Evolutionary conservation across 2,329 filamentous ascomycete species (phyloP).

Genomic region (Xylaria sp.): DNA sequence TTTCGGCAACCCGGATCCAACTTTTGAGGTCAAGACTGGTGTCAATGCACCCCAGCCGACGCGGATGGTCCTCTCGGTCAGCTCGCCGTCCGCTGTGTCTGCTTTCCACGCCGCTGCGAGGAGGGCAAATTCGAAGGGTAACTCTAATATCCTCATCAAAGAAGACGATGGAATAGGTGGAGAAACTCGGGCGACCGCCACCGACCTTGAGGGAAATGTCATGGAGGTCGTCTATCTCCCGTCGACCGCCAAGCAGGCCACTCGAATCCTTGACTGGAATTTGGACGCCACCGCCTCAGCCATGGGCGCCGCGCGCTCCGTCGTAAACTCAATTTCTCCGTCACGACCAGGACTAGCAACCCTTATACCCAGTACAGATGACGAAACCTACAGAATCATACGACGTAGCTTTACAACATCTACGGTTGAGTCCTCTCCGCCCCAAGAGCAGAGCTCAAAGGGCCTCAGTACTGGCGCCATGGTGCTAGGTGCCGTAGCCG

Average conservation of each 20-base stretch:
- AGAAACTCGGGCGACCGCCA: conserved; percentile 66
- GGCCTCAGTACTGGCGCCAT: conserved; percentile 64
- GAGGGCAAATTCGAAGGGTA: conserved; percentile 62
- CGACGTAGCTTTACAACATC: conserved; percentile 53
- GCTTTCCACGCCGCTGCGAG: conserved; percentile 78
- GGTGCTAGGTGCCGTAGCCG: conserved; percentile 77
- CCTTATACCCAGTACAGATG: conserved; percentile 29
- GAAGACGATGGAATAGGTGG: conserved; percentile 42
- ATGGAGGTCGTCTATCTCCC: conserved; percentile 76
- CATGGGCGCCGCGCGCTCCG: conserved; percentile 40
- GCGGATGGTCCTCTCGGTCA: conserved; percentile 74
- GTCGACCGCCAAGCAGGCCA: conserved; percentile 54
- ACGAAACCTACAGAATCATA: conserved; percentile 46
- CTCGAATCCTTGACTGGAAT: conserved; percentile 62
- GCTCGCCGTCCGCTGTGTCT: conserved; percentile 72
- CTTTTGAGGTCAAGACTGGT: conserved; percentile 59
- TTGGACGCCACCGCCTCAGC: conserved; percentile 55
- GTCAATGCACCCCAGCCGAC: conserved; percentile 56
- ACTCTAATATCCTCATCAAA: conserved; percentile 44
- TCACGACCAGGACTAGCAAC: conserved; percentile 40
- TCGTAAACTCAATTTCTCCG: conserved; percentile 39
- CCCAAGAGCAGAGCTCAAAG: conserved; percentile 40
- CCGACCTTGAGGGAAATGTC: conserved; percentile 85
- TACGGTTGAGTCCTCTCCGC: conserved; percentile 43
- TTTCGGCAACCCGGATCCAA: conserved; percentile 56